Evolutionary conservation across 345 rosid genomes (phyloP).

Genomic region (Salix exigua): DNA sequence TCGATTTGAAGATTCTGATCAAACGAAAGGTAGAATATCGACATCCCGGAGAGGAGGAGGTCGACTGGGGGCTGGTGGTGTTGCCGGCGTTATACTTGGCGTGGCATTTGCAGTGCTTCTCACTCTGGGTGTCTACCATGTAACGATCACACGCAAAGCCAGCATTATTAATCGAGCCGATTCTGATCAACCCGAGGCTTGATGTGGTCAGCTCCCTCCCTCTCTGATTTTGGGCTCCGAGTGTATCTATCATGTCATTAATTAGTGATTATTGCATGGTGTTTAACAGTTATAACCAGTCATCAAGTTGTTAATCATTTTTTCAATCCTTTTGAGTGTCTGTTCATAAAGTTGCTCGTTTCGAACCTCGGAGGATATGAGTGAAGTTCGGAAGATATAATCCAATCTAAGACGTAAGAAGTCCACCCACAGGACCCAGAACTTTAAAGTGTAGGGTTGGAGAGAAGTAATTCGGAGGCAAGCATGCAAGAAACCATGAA

Average conservation of each 20-base stretch:
- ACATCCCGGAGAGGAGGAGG: conserved; percentile 23
- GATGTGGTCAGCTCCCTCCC: conserved; percentile 3
- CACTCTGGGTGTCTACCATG: conserved; percentile 35
- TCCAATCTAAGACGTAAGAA: background rate
- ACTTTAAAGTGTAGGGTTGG: background rate
- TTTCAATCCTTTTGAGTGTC: background rate
- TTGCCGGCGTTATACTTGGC: conserved; percentile 45
- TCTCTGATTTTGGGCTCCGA: background rate
- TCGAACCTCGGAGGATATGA: background rate
- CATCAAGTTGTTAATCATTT: background rate
- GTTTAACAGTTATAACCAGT: background rate
- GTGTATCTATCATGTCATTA: background rate
- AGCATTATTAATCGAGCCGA: conserved; percentile 31
- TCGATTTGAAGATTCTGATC: conserved; percentile 28
- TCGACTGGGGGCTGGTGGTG: conserved; percentile 35
- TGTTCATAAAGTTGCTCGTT: background rate
- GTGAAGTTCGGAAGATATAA: background rate
- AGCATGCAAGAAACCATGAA: background rate
- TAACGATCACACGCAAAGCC: conserved; percentile 29
- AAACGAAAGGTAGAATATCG: conserved; percentile 24
- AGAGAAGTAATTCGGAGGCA: background rate
- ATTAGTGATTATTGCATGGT: background rate
- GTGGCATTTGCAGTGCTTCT: conserved; percentile 34
- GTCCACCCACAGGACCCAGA: background rate
- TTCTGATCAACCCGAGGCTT: conserved; percentile 38